A percentile compares a stretch with the other conserved stretches of the same genome.
These are phyloP conservation scores for Cladosporium sp. DNA, from an alignment of 2,329 filamentous ascomycete species.

Conservation along the genomic window DNA sequence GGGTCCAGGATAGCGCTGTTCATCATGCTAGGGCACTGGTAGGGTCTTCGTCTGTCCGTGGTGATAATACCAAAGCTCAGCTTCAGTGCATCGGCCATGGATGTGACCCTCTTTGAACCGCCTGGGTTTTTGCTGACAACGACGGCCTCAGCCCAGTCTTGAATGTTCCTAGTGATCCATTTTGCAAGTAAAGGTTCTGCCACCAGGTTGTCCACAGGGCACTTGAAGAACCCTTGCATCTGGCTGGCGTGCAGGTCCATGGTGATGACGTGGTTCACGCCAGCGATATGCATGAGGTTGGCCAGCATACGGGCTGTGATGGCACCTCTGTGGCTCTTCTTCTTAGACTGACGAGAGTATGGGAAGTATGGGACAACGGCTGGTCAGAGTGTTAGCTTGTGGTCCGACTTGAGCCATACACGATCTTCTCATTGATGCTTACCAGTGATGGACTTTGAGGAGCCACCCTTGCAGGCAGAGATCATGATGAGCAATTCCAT, in stretches of 20 bases:
- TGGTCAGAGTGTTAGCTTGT: conserved; percentile 33
- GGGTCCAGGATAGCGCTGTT: conserved; percentile 70
- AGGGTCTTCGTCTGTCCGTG: conserved; percentile 63
- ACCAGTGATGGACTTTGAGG: conserved; percentile 95
- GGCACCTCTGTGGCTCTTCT: conserved; percentile 93
- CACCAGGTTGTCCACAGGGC: conserved; percentile 94
- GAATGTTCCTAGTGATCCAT: conserved; percentile 89
- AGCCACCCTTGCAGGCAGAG: conserved; percentile 95
- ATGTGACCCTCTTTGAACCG: conserved; percentile 94
- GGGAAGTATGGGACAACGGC: conserved; percentile 92
- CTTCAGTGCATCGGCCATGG: conserved; percentile 90
- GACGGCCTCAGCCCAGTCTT: conserved; percentile 83
- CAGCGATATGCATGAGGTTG: conserved; percentile 87
- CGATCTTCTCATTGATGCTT: conserved; percentile 32
- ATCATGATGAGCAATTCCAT: conserved; percentile 99
- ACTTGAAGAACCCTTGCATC: conserved; percentile 99
- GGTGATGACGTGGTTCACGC: conserved; percentile 95
- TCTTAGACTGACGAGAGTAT: conserved; percentile 99
- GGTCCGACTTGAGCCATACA: neutral
- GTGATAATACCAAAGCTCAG: conserved; percentile 97
- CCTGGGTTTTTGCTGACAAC: conserved; percentile 98
- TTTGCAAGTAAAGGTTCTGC: conserved; percentile 92
- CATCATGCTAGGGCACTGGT: conserved; percentile 57
- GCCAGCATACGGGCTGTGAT: conserved; percentile 97
- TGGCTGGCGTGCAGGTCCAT: conserved; percentile 89